These are phyloP conservation scores for Dioszegia hungarica DNA, from an alignment of 768 basidiomycete genomes.

Conservation along the genomic window DNA sequence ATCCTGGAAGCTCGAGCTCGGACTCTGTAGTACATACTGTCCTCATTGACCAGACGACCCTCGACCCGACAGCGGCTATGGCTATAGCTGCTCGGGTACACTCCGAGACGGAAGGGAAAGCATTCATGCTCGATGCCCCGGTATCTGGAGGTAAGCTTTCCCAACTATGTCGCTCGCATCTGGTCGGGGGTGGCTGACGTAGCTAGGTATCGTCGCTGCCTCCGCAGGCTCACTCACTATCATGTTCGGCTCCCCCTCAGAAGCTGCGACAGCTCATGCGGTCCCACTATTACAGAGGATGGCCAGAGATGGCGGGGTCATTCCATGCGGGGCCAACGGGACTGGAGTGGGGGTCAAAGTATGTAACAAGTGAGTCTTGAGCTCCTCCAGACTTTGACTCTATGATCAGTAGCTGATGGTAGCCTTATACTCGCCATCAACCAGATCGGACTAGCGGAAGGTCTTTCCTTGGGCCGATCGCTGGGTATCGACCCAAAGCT, in stretches of 20 bases:
- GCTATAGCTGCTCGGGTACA: slow-evolving; percentile 56
- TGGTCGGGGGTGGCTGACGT: background rate
- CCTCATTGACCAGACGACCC: slow-evolving; percentile 84
- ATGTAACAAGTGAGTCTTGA: slow-evolving; percentile 37
- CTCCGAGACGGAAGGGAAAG: slow-evolving; percentile 56
- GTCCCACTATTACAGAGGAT: slow-evolving; percentile 28
- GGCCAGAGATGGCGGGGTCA: slow-evolving; percentile 34
- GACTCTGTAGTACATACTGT: slow-evolving; percentile 52
- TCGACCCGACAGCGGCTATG: slow-evolving; percentile 72
- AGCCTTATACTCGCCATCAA: slow-evolving; percentile 43
- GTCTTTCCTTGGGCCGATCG: slow-evolving; percentile 29
- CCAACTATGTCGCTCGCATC: background rate
- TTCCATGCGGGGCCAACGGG: slow-evolving; percentile 35
- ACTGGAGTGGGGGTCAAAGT: slow-evolving; percentile 42
- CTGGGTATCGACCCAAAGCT: slow-evolving; percentile 32
- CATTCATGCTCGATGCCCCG: slow-evolving; percentile 83
- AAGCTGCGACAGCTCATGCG: slow-evolving; percentile 19
- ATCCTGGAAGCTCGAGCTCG: background rate
- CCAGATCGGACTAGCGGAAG: slow-evolving; percentile 40
- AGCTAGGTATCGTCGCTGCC: slow-evolving; percentile 73
- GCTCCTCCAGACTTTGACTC: too few relatives aligned
- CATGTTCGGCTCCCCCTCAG: slow-evolving; percentile 71
- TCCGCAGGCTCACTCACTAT: slow-evolving; percentile 83
- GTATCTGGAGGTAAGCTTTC: slow-evolving; percentile 76
- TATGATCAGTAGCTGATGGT: background rate